phyloP scores from a whole-genome alignment of 345 rosid species.

The Psidium friedrichsthalianum region DNA sequence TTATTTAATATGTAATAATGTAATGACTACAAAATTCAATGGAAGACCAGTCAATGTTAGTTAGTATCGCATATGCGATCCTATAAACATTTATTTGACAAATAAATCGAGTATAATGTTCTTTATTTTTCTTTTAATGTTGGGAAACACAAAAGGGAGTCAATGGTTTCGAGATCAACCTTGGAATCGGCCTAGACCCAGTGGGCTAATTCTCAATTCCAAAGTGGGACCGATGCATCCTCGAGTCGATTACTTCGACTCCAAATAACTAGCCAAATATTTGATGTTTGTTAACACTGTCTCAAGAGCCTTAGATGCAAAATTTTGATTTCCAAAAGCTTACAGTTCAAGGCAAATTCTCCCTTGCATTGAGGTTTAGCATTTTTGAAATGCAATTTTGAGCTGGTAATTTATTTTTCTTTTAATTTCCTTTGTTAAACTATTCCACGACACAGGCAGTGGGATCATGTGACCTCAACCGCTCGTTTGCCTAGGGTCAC shows the following conservation, averaged over 20 bases:
- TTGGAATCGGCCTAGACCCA: accelerated
- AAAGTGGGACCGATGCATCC: not conserved
- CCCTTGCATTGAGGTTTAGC: not conserved
- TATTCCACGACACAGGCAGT: accelerated
- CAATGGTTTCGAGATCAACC: too few relatives aligned
- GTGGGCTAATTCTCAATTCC: accelerated
- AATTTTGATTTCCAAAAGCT: not conserved
- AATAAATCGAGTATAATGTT: not conserved
- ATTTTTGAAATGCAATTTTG: not conserved
- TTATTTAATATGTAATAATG: not conserved
- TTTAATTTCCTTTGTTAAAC: too few relatives aligned
- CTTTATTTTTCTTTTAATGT: not conserved
- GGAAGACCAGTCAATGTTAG: not conserved
- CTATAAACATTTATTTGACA: not conserved
- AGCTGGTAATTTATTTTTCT: not conserved
- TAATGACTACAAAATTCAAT: not conserved
- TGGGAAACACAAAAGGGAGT: not conserved
- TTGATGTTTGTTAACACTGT: accelerated
- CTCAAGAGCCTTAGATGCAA: not conserved
- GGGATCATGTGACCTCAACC: accelerated
- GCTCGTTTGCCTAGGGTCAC: accelerated
- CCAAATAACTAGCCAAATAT: not conserved
- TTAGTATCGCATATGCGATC: accelerated
- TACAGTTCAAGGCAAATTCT: not conserved
- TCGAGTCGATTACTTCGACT: not conserved